Conservation (phyloP, 257 asterid genomes). For the Petrea volubilis region DNA sequence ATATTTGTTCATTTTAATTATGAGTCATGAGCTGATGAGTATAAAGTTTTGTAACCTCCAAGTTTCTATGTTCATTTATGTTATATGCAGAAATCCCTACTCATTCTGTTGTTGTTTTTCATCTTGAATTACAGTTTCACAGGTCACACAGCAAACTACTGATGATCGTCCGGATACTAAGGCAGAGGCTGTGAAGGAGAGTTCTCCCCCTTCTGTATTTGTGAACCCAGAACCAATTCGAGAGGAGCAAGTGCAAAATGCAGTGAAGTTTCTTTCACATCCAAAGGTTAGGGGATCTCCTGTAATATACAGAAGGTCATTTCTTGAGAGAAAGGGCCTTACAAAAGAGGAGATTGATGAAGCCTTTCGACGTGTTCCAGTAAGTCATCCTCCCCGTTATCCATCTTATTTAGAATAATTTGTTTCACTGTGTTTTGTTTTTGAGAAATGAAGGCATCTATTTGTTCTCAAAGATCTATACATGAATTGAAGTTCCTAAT, state of each 20-base stretch:
- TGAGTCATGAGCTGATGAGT: not conserved
- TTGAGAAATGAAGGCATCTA: not conserved
- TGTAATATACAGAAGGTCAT: constrained; percentile 85
- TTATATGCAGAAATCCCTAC: not conserved
- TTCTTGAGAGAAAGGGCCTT: constrained; percentile 98
- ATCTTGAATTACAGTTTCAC: constrained; percentile 46
- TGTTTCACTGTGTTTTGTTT: not conserved
- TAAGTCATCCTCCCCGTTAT: constrained; percentile 37
- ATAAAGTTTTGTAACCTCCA: not conserved
- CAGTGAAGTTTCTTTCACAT: constrained; percentile 95
- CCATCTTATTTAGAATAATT: not conserved
- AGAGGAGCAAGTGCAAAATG: constrained; percentile 95
- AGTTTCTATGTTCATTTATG: not conserved
- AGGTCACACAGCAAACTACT: constrained; percentile 32
- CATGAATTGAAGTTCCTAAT: not conserved
- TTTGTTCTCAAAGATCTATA: not conserved
- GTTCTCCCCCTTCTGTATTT: constrained; percentile 74
- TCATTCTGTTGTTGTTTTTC: constrained; percentile 11
- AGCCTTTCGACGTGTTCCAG: constrained; percentile 97
- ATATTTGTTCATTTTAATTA: constrained; percentile 1
- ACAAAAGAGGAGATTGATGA: constrained; percentile 99
- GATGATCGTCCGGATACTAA: constrained; percentile 41
- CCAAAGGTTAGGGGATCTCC: constrained; percentile 98
- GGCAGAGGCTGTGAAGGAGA: constrained; percentile 54
- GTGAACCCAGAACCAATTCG: constrained; percentile 94